Evolutionary conservation across 495 filamentous ascomycete genomes (phyloP).

Genomic region (Talaromyces thailandensis): DNA sequence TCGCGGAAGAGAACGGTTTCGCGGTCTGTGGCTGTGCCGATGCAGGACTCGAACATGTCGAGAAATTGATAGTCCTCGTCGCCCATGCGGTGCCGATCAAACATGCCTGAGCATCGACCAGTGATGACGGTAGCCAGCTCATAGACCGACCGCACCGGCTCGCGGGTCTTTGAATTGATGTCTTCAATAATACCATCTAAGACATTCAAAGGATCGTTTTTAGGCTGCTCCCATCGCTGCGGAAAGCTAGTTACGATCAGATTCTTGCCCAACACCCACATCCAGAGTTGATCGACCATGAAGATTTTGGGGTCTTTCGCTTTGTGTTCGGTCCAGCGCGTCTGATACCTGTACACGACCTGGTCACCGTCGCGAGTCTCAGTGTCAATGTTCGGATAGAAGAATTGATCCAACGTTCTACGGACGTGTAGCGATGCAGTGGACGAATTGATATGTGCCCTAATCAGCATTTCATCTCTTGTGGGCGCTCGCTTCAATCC

Average conservation of each 20-base stretch:
- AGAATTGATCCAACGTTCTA: conserved; percentile 62
- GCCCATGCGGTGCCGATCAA: conserved; percentile 53
- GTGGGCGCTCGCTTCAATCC: conserved; percentile 23
- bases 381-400: conserved; percentile 64
- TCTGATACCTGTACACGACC: conserved; percentile 59
- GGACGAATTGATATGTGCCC: conserved; percentile 47
- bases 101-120: conserved; percentile 53
- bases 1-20: conserved; percentile 56
- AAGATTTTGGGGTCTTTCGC: conserved; percentile 54
- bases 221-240: conserved; percentile 61
- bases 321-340: conserved; percentile 8
- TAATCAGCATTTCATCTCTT: conserved; percentile 54
- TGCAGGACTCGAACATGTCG: conserved; percentile 64
- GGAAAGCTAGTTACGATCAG: conserved; percentile 61
- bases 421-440: conserved; percentile 55
- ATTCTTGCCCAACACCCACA: conserved; percentile 59
- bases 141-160: conserved; percentile 52
- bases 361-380: conserved; percentile 57
- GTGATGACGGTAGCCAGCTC: conserved; percentile 60
- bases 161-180: conserved; percentile 59
- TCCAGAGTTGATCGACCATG: conserved; percentile 71
- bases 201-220: conserved; percentile 57
- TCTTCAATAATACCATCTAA: conserved; percentile 58
- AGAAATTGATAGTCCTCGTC: conserved; percentile 60
- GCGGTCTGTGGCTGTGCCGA: conserved; percentile 53